Evolutionary conservation across 805 yeast species (phyloP), one percentile per base, ranked within the genome.

Genomic region (Starmerella bombi): DNA sequence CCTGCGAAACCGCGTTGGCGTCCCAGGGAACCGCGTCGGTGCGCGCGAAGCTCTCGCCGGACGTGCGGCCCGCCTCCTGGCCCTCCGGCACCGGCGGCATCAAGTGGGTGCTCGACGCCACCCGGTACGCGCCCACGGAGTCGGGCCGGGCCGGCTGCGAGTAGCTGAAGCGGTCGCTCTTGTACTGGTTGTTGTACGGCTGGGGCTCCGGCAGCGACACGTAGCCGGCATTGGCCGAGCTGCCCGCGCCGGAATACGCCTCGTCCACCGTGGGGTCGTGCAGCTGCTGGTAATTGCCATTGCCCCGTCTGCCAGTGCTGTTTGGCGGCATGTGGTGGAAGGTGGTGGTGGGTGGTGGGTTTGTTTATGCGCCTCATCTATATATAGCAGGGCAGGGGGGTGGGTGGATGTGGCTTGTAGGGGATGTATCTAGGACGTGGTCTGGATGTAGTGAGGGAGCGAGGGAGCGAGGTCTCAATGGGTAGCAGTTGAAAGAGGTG

Each of bases 21-120:
- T 43, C 43, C 50, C 50, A 46, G 4, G 48, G 48, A 1, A 35
- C 34, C 16, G 16, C 22, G n/a, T n/a, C n/a, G n/a, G 27, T 6
- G 30, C 15, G 12, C 22, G 18, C 21, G 14, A 10, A n/a, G 18
- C 19, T 15, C 21, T 32, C 21, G 14, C n/a, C 8, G 34, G 9
- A 14, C 27, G 17, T 10, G 33, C 17, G 8, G 25, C 19, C n/a
- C n/a, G 14, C 7, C 17, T 28, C 31, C 8, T 14, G 35, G 38
- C 10, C 21, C 5, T 31, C 34, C 9, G 19, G 34, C 10, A 16
- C 34, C 34, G 22, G n/a, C 7, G 34, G 34, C 22, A 31, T 18
- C 31, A 28, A 28, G 16, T 32, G 35, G 7, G 14, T 7, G 15
- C 10, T 22, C 22, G 15, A 4, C 5, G 38, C 5, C 16, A 35